Conservation (phyloP, 768 basidiomycete genomes). For the Tubosaeta sp. region DNA sequence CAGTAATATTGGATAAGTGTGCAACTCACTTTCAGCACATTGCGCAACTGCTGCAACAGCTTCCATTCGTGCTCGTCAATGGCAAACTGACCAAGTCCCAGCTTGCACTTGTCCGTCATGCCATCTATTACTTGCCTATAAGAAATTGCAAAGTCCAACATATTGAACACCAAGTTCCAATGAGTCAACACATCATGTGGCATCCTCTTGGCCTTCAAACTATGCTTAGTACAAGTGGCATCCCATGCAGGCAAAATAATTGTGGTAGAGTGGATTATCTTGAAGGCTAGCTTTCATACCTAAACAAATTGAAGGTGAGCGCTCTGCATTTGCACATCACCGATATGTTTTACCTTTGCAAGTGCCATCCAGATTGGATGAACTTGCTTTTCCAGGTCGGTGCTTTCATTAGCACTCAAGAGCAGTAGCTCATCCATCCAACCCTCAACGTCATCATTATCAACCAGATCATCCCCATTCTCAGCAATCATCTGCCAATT, state of each 20-base stretch:
- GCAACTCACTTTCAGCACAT: background rate
- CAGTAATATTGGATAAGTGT: background rate
- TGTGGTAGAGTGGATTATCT: constrained; percentile 20
- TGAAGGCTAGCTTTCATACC: constrained; percentile 13
- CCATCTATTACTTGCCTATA: constrained; percentile 7
- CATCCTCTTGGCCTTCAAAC: background rate
- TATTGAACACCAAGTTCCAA: constrained; percentile 22
- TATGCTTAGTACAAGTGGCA: background rate
- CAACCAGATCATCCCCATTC: too few relatives aligned
- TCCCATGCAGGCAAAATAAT: constrained; percentile 22
- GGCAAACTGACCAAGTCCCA: constrained; percentile 22
- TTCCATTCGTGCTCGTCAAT: constrained; percentile 31
- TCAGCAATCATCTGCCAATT: too few relatives aligned
- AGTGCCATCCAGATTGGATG: background rate
- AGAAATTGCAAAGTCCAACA: constrained; percentile 16
- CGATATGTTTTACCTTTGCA: background rate
- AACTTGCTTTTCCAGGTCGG: too few relatives aligned
- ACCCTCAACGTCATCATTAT: too few relatives aligned
- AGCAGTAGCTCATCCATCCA: too few relatives aligned
- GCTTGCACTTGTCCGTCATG: constrained; percentile 11
- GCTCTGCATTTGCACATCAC: background rate
- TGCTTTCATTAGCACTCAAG: too few relatives aligned
- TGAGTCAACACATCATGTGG: constrained; percentile 13
- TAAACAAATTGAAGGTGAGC: background rate
- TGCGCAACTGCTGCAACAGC: constrained; percentile 27